Base-by-base conservation (phyloP, 164 flowering plant species). In the Vitis vinifera region DNA sequence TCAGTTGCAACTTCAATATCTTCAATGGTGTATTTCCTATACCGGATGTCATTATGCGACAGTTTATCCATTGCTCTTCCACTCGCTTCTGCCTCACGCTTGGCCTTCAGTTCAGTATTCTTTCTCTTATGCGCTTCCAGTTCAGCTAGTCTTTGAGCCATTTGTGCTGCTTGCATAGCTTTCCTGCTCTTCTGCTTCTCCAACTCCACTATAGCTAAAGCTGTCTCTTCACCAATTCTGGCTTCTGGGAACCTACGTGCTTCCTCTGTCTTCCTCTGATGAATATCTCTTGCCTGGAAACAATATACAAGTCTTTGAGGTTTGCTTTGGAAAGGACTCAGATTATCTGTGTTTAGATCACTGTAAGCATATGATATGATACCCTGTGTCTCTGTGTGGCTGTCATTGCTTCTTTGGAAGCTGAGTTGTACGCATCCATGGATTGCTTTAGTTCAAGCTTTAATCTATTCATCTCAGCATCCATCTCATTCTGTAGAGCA, bases 1-100 rank as follows among this genome's bases (percentile, higher is more conserved):
- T 87, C 67, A 1, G 94, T 92, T 53, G 93, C 92, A 37, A n/a
- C 71, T 72, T 84, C 85, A 55, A 92, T 86, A 49, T 89, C 94
- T 17, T 87, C 80, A 12, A 91, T 73, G 15, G 75, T 77, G 73
- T 91, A 92, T 70, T 65, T 83, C 73, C 88, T 78, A 52, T 78
- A 88, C 31, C 68, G 51, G 3, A 73, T 13, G 29, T 56, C 69
- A 16, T 59, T 63, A 1, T 62, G 14, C 3, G 73, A 62, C 7
- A 77, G 19, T 14, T 63, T 65, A 53, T 70, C 66, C 65, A 75
- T 51, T 15, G 72, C 77, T 52, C 62, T 77, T 62, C 56, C 59
- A 70, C 59, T 76, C 71, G 70, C 80, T 51, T 76, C 82, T 59
- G 66, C 73, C 37, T 80, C 88, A 13, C 12, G 64, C 65, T 17